These are phyloP conservation scores for Moelleriella libera DNA, from an alignment of 2,329 filamentous ascomycete species.

Conservation along the genomic window DNA sequence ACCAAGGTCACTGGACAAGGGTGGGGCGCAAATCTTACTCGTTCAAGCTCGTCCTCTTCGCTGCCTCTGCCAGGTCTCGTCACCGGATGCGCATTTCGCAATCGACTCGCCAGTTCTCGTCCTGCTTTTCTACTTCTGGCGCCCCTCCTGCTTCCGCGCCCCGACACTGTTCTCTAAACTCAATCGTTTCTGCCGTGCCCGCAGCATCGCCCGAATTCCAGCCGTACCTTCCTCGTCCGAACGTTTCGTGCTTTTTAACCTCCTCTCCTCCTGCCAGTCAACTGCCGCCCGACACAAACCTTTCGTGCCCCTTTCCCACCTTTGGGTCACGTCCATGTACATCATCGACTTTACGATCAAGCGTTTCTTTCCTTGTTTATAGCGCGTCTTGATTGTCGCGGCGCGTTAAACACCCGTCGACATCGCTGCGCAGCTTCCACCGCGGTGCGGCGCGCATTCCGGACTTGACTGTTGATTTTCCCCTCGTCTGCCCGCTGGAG, in stretches of 20 bases:
- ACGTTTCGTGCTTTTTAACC: not conserved
- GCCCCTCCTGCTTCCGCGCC: not conserved
- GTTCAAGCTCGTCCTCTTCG: not conserved
- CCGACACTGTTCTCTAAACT: not conserved
- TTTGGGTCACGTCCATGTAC: too few species aligned
- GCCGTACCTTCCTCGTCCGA: not conserved
- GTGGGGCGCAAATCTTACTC: not conserved
- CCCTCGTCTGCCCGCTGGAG: too few species aligned
- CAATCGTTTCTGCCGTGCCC: not conserved
- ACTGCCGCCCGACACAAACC: not conserved
- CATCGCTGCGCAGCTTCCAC: too few species aligned
- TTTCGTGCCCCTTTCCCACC: too few species aligned
- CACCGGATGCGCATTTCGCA: not conserved
- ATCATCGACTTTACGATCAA: too few species aligned
- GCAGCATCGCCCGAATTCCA: not conserved
- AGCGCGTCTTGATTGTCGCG: too few species aligned
- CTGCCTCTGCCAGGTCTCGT: not conserved
- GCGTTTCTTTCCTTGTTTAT: too few species aligned
- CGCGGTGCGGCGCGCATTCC: too few species aligned
- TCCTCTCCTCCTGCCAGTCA: not conserved
- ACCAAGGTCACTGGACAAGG: not conserved
- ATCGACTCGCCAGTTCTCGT: not conserved
- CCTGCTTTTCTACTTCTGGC: not conserved
- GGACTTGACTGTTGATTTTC: too few species aligned
- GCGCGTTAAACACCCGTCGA: too few species aligned